Evolutionary conservation across 2,329 filamentous ascomycete species (phyloP).

Genomic region (Alternaria atra): DNA sequence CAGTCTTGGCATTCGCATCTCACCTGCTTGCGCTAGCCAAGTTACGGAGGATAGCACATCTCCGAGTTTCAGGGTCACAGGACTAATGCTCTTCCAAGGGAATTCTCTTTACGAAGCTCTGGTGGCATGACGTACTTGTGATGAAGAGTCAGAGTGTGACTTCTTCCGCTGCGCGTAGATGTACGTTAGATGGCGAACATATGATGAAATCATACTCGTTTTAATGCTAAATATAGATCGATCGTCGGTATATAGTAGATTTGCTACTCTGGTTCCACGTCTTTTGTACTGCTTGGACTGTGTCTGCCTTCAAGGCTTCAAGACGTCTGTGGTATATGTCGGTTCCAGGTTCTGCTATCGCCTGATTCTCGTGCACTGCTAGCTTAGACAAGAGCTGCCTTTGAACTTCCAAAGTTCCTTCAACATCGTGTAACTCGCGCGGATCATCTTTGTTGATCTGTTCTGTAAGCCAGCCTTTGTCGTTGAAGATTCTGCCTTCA

Average conservation of each 20-base stretch:
- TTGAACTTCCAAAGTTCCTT: constrained; percentile 15
- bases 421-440: constrained; percentile 4
- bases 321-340: background rate
- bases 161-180: too few species aligned
- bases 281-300: constrained; percentile 2
- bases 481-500: constrained; percentile 8
- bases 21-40: too few species aligned
- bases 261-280: constrained; percentile 1
- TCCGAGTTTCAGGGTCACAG: too few species aligned
- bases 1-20: too few species aligned
- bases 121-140: too few species aligned
- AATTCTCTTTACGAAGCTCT: too few species aligned
- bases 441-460: background rate
- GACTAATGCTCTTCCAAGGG: too few species aligned
- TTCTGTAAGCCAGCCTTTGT: constrained; percentile 4
- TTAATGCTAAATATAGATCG: background rate
- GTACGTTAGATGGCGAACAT: too few species aligned
- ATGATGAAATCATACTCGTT: background rate
- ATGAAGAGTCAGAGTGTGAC: too few species aligned
- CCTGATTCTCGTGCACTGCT: constrained; percentile 14
- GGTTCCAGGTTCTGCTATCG: constrained; percentile 2
- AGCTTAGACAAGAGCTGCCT: constrained; percentile 17
- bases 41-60: too few species aligned
- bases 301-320: constrained; percentile 2
- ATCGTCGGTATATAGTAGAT: background rate